Conservation (phyloP, 305 asterid genomes). For the Petunia hybrid region DNA sequence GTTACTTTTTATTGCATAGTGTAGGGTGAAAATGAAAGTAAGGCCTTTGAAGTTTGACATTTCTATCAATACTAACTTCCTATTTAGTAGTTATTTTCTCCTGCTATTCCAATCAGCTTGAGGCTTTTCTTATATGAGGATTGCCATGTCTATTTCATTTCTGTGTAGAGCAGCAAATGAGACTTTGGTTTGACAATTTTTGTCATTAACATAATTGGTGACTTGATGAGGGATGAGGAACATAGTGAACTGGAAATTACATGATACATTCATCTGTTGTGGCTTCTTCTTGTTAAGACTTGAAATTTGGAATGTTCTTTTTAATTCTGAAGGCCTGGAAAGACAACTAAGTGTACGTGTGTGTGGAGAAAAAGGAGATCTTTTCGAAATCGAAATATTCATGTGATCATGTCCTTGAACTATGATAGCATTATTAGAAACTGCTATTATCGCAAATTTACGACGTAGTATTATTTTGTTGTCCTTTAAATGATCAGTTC, state of each 20-base stretch:
- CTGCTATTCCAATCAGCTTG: neutral
- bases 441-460: neutral
- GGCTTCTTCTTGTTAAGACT: neutral
- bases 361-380: neutral
- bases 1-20: neutral
- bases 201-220: neutral
- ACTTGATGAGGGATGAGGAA: neutral
- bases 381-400: neutral
- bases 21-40: neutral
- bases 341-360: neutral
- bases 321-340: neutral
- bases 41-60: neutral
- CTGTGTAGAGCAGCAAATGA: neutral
- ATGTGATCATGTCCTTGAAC: slow-evolving; percentile 22
- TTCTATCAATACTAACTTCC: neutral
- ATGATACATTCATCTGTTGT: neutral
- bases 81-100: neutral
- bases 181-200: neutral
- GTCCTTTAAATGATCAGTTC: neutral
- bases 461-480: neutral
- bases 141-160: neutral
- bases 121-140: neutral
- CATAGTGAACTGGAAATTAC: neutral
- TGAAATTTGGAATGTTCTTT: neutral
- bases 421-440: slow-evolving; percentile 7